Conservation (phyloP, 2,329 filamentous ascomycete species). For the Geosmithia flava region DNA sequence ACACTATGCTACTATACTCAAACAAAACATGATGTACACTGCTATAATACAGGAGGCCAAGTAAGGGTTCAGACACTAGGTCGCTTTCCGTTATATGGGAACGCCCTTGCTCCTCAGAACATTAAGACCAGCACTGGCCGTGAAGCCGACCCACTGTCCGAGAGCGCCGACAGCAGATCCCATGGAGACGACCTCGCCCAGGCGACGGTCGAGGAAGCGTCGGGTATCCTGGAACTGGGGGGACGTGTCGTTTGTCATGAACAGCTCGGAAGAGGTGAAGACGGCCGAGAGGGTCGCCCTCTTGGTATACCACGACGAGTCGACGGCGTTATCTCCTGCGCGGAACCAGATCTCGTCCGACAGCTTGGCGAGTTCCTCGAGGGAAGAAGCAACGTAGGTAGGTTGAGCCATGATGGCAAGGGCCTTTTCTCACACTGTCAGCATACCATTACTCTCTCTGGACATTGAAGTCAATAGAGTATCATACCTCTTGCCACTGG, state of each 20-base stretch:
- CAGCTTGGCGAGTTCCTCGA: conserved; percentile 68
- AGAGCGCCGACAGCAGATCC: conserved; percentile 51
- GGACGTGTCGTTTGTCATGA: conserved; percentile 84
- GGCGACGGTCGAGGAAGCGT: conserved; percentile 63
- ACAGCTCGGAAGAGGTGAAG: conserved; percentile 69
- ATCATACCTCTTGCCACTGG: conserved; percentile 74
- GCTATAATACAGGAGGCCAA: neutral
- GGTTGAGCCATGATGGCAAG: conserved; percentile 84
- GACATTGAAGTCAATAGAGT: neutral
- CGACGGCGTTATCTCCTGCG: conserved; percentile 69
- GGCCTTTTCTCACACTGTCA: conserved; percentile 39
- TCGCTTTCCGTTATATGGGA: conserved; percentile 45
- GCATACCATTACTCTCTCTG: neutral
- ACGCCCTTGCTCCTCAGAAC: conserved; percentile 79
- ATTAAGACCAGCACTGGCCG: conserved; percentile 64
- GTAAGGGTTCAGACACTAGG: neutral
- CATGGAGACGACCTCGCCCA: conserved; percentile 55
- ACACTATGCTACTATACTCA: conserved; percentile 1
- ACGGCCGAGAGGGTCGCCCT: conserved; percentile 42
- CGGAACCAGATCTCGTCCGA: conserved; percentile 91
- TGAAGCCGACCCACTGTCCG: conserved; percentile 73
- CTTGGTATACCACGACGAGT: conserved; percentile 75
- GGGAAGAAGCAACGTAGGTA: conserved; percentile 59
- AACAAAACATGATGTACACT: neutral
- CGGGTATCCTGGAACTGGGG: conserved; percentile 64